Base-by-base conservation (phyloP, 495 filamentous ascomycete genomes). In the Tuber magnatum region DNA sequence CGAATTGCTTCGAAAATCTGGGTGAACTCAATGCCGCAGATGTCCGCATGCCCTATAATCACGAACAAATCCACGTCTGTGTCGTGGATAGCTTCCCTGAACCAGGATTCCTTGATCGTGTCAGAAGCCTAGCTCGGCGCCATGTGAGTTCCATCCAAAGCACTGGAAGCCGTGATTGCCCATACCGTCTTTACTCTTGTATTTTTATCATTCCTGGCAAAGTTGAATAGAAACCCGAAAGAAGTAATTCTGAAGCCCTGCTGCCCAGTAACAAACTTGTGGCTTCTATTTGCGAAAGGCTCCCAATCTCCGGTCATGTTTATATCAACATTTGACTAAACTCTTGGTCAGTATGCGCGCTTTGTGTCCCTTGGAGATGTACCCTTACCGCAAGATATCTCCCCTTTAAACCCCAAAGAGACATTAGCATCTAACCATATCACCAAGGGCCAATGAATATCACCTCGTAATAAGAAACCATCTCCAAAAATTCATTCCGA, bases 141-240 rank as follows among this genome's bases (percentile, higher is more conserved):
- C 43, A 43, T 65, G 61, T 78, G 41, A 78, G 69, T 56, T 69
- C 35, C 56, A 20, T 7, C 32, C 1, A 16, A 65, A 35, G 56
- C 28, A 35, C 28, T 16, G 32, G 75, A 39, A 43, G 20, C 14
- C 14, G 75, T 20, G 69, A 69, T 56, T 22, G 40, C 35, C 7
- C 43, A 18, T 56, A 78, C 79, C 0, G 87, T 88, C 77, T 92
- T 90, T 12, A 98, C 92, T 18, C 92, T 84, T 0, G 93, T 97
- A 80, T 97, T 98, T 79, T 96, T 93, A 41, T 89, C 89, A 81
- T 96, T 97, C 24, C 90, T 91, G 9, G 86, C 91, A 80, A 99
- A 99, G 84, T 99, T 89, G 83, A 97, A 99, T 5, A 99, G 85
- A 81, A 98, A 98, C 40, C 96, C 95, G 81, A 99, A 92, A 3